Evolutionary conservation across 352 stramenopile species (phyloP).

Genomic region (Nothophytophthora sp.): DNA sequence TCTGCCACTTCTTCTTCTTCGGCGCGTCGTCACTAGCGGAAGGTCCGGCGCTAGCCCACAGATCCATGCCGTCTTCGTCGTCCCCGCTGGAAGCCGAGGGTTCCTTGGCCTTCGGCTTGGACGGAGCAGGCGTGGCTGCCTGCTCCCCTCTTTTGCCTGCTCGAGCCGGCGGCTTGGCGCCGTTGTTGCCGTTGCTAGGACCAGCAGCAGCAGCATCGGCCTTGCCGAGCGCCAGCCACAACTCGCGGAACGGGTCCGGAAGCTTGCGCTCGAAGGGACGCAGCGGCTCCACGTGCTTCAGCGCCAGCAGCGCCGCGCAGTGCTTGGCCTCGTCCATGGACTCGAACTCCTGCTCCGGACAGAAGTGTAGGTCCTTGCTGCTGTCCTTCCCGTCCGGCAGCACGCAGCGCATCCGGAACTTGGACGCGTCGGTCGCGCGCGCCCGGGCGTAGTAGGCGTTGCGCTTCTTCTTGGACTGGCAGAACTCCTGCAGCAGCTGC

Average conservation of each 20-base stretch:
- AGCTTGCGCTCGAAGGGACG: constrained; percentile 95
- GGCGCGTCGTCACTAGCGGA: constrained; percentile 20
- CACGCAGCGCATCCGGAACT: constrained; percentile 71
- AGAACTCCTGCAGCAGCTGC: constrained; percentile 94
- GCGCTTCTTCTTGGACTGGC: constrained; percentile 91
- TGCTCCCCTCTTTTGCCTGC: constrained; percentile 1
- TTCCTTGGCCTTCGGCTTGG: constrained; percentile 3
- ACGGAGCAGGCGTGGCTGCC: too few relatives aligned
- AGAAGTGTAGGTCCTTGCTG: constrained; percentile 94
- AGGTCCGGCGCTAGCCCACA: constrained; percentile 38
- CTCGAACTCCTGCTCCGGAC: constrained; percentile 82
- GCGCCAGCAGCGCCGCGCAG: constrained; percentile 91
- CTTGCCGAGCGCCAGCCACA: constrained; percentile 82
- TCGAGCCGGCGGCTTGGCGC: neutral
- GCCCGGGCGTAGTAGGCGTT: constrained; percentile 67
- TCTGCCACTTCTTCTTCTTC: constrained; percentile 13
- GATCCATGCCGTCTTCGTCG: constrained; percentile 32
- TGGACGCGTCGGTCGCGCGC: constrained; percentile 31
- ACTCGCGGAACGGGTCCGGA: constrained; percentile 94
- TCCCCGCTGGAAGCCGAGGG: constrained; percentile 4
- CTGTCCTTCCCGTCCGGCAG: constrained; percentile 94
- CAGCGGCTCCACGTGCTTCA: constrained; percentile 93
- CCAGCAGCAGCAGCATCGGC: neutral
- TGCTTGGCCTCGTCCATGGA: constrained; percentile 91
- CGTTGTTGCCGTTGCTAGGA: neutral